Conservation (phyloP, 2,329 filamentous ascomycete genomes). For the Sporothrix protearum region DNA sequence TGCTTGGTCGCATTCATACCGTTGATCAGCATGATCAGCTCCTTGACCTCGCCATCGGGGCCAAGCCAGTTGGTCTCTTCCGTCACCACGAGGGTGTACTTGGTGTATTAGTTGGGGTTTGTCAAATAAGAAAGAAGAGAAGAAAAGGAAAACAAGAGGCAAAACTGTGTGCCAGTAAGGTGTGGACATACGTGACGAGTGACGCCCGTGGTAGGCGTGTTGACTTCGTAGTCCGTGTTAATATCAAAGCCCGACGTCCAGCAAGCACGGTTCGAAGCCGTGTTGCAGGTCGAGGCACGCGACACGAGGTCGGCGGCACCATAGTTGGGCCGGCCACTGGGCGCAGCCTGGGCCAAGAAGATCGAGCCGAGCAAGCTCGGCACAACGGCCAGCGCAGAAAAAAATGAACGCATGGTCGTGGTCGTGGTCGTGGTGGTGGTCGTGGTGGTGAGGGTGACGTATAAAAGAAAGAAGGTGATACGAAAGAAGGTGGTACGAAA, state of each 20-base stretch:
- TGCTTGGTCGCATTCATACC: slow-evolving; percentile 7
- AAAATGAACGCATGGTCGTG: slow-evolving; percentile 17
- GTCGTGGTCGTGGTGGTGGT: background rate
- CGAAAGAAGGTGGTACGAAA: no score
- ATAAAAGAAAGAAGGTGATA: background rate
- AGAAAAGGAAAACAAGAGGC: no score
- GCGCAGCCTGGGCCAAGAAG: slow-evolving; percentile 16
- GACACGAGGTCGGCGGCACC: background rate
- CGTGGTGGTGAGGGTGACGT: no score
- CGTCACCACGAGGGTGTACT: slow-evolving; percentile 27
- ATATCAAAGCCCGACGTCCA: slow-evolving; percentile 25
- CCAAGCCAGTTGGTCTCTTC: slow-evolving; percentile 26
- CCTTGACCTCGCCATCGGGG: slow-evolving; percentile 27
- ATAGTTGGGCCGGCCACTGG: background rate
- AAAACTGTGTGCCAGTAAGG: background rate
- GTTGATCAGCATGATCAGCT: slow-evolving; percentile 27
- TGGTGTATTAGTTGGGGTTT: background rate
- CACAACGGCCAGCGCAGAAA: slow-evolving; percentile 22
- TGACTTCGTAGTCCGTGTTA: slow-evolving; percentile 28
- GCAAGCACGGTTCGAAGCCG: slow-evolving; percentile 24
- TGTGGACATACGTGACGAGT: slow-evolving; percentile 15
- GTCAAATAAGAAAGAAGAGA: background rate
- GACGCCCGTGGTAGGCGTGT: slow-evolving; percentile 23
- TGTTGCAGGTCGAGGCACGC: slow-evolving; percentile 24
- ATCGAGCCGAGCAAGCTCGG: slow-evolving; percentile 20